Evolutionary conservation across 495 filamentous ascomycete genomes (phyloP).

Genomic region (Neurospora intermedia): DNA sequence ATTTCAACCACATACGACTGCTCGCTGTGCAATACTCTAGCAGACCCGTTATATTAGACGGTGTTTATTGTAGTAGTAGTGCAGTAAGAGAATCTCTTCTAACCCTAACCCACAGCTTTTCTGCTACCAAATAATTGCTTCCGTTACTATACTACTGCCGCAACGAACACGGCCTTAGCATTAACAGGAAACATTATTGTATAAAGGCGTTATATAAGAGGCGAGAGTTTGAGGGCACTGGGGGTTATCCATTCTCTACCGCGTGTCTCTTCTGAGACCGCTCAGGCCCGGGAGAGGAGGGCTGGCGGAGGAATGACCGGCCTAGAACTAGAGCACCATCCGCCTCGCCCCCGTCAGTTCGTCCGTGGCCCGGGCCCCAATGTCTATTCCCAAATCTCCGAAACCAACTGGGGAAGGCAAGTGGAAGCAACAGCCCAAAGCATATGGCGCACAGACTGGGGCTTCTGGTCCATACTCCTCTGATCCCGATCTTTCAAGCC

Average conservation of each 20-base stretch:
- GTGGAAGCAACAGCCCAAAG: background rate
- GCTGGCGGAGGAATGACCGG: background rate
- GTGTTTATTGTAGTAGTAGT: no score
- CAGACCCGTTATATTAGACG: no score
- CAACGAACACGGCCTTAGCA: no score
- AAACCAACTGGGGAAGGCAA: background rate
- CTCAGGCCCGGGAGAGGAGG: background rate
- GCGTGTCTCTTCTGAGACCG: background rate
- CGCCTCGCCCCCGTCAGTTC: background rate
- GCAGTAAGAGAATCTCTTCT: no score
- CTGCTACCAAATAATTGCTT: no score
- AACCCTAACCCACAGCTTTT: no score
- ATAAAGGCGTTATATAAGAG: background rate
- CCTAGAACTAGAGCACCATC: background rate
- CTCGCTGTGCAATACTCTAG: no score
- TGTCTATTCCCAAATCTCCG: background rate
- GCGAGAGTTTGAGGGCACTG: background rate
- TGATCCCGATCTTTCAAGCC: background rate
- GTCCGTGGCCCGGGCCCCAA: background rate
- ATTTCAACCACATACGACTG: no score
- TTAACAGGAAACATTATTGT: background rate
- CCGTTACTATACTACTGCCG: no score
- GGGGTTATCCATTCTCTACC: background rate
- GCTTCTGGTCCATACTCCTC: background rate
- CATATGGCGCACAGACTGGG: background rate